Percentiles rank a stretch among this genome's conserved stretches.
Conservation (phyloP, 768 basidiomycete species). For the Hygrocybe punicea region DNA sequence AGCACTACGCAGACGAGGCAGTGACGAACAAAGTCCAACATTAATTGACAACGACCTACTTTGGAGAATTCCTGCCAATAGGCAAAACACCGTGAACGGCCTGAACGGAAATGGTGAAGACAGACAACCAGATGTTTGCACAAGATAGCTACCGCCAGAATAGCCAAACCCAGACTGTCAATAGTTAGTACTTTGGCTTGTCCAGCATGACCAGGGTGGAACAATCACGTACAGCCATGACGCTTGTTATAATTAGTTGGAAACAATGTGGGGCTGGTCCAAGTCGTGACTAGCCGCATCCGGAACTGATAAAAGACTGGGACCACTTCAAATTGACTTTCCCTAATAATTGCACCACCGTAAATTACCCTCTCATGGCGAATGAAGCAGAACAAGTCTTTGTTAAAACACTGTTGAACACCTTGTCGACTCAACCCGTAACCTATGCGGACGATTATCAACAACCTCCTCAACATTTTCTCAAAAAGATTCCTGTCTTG, state of each 20-base stretch:
- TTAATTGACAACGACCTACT: slow-evolving; percentile 32
- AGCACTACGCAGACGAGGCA: slow-evolving; percentile 59
- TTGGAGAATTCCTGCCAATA: slow-evolving; percentile 92
- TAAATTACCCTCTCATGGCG: slow-evolving; percentile 26
- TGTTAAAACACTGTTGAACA: slow-evolving; percentile 61
- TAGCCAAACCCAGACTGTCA: slow-evolving; percentile 46
- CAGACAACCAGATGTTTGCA: background rate
- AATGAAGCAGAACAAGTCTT: slow-evolving; percentile 65
- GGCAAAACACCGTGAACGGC: slow-evolving; percentile 80
- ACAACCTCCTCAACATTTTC: slow-evolving; percentile 59
- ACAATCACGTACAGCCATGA: slow-evolving; percentile 38
- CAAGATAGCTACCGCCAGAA: slow-evolving; percentile 37
- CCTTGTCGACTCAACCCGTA: slow-evolving; percentile 63
- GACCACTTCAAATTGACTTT: background rate
- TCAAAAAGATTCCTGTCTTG: slow-evolving; percentile 68
- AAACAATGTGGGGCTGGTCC: slow-evolving; percentile 12
- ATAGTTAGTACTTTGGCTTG: background rate
- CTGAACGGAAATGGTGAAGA: slow-evolving; percentile 35
- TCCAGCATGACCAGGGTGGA: too few relatives aligned
- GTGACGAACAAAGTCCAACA: background rate
- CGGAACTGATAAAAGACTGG: slow-evolving; percentile 9
- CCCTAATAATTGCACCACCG: background rate
- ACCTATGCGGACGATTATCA: slow-evolving; percentile 73
- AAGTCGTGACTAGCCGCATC: too few relatives aligned
- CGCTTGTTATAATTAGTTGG: slow-evolving; percentile 15